These are phyloP conservation scores for Silene vulgaris DNA, from an alignment of 179 eudicot genomes.

Conservation along the genomic window DNA sequence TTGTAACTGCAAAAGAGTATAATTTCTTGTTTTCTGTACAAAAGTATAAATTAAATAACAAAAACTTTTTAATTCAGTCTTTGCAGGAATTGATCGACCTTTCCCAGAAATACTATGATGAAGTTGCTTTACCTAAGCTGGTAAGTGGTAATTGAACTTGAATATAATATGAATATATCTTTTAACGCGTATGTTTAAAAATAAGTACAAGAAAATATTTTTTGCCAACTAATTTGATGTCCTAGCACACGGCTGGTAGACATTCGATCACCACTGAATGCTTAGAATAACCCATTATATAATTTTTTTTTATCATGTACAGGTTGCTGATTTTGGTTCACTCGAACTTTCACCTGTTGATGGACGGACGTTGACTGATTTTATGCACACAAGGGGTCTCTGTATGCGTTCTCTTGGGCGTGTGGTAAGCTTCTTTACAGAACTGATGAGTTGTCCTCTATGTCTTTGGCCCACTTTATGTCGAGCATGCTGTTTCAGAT, in stretches of 20 bases:
- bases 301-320: conserved; percentile 21
- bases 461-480: neutral
- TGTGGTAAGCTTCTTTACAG: conserved; percentile 56
- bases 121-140: conserved; percentile 97
- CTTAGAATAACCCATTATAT: neutral
- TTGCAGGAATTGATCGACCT: conserved; percentile 76
- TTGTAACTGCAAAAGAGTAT: neutral
- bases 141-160: conserved; percentile 40
- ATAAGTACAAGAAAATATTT: neutral
- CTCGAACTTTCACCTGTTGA: conserved; percentile 98
- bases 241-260: neutral
- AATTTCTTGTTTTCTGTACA: neutral
- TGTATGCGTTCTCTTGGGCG: conserved; percentile 96
- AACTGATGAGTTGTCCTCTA: neutral
- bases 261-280: neutral
- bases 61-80: conserved; percentile 45
- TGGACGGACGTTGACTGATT: conserved; percentile 95
- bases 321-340: conserved; percentile 99
- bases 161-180: neutral
- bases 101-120: conserved; percentile 85
- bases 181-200: neutral
- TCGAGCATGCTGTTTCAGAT: neutral
- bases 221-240: conserved; percentile 2
- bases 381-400: conserved; percentile 99
- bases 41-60: conserved; percentile 9